phyloP scores from a whole-genome alignment of 23 red algal genomes.

The Gracilaria caudata region DNA sequence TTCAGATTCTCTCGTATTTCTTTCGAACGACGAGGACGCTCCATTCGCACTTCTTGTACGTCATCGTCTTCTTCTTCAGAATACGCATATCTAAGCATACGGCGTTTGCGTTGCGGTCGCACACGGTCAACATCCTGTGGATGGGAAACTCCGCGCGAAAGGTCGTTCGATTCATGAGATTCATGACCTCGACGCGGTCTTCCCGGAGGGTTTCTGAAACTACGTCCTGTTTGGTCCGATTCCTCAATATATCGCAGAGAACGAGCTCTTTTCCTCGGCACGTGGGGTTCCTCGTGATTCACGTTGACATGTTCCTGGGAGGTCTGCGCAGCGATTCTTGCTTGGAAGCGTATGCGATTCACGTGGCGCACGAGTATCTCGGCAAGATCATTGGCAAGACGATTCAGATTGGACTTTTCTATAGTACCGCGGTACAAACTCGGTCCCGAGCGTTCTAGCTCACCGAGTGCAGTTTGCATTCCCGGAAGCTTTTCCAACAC shows the following conservation, averaged over 20 bases:
- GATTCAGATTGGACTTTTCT: not conserved
- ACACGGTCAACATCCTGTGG: not conserved
- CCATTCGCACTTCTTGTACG: not conserved
- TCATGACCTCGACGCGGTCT: not conserved
- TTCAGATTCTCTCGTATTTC: constrained; percentile 14
- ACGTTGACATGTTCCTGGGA: too few species aligned
- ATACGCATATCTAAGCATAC: not conserved
- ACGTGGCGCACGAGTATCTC: constrained; percentile 15
- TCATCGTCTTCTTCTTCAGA: not conserved
- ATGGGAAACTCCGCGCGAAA: not conserved
- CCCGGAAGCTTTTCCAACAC: constrained; percentile 12
- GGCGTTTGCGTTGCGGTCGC: constrained; percentile 1
- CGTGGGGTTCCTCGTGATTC: not conserved
- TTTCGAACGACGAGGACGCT: constrained; percentile 12
- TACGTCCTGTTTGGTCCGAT: not conserved
- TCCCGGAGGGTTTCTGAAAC: too few species aligned
- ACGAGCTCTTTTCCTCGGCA: not conserved
- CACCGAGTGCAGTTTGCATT: constrained; percentile 21
- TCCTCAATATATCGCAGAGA: not conserved
- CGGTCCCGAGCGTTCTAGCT: constrained; percentile 14
- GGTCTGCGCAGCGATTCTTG: not conserved
- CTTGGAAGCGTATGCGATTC: not conserved
- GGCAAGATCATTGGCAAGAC: constrained; percentile 18
- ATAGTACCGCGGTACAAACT: constrained; percentile 24
- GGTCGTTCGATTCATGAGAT: too few species aligned